Base-by-base conservation (phyloP, 495 filamentous ascomycete species). In the Penicillium canescens region DNA sequence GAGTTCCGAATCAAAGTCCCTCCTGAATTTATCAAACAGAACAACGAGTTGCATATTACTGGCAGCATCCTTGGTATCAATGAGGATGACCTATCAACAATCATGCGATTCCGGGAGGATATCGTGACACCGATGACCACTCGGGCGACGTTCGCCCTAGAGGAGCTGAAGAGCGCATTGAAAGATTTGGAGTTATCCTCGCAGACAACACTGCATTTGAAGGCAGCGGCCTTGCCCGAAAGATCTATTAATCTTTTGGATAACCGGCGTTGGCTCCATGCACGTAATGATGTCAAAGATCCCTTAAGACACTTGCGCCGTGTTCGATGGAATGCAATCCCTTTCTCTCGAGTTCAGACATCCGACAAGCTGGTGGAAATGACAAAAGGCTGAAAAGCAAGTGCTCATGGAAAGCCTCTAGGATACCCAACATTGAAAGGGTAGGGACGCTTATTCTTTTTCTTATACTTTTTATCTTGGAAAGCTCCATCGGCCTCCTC, bases 191-290 rank as follows among this genome's bases (percentile, higher is more conserved):
- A 3, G 40, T 47, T 34, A 3, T 3, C 50, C 11, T 26, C 38
- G 18, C n/a, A 48, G 38, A 34, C n/a, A 34, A 50, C 38, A 6
- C 34, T 62, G 11, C 41, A 72, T 46, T 38, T 76, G 0, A 60
- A 52, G 0, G 18, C 72, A 0, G 36, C 62, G 2, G 52, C 4
- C 14, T n/a, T 76, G 1, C 70, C 62, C 0, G 14, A 40, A 24
- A 60, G 67, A 1, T 60, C 68, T 5, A 65, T 75, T 26, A 53
- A 75, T 35, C 14, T 74, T 26, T 50, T 73, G 36, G 71, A 74
- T 46, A 77, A 75, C 51, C 43, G 54, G 1, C 61, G 69, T 1
- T 76, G 69, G 66, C 51, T 76, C 11, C 72, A 76, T 65, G 42
- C 69, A 2, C 57, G 73, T 3, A 74, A 57, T 46, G 48, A 68